Percentiles rank a stretch among this genome's conserved stretches.
phyloP scores from a whole-genome alignment of 495 filamentous ascomycete species.

The Aspergillus olivimuriae region DNA sequence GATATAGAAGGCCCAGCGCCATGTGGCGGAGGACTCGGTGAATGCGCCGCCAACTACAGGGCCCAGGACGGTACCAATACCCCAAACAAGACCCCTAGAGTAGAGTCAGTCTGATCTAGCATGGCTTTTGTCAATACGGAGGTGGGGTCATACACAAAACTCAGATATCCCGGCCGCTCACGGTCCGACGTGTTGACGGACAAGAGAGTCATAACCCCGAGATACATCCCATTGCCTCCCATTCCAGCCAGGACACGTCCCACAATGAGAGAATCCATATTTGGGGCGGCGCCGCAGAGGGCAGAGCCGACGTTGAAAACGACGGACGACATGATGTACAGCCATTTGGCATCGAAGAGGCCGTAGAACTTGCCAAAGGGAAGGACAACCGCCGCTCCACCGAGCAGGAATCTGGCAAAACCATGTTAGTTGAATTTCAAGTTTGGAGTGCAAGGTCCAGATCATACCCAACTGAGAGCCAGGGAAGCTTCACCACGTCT shows the following conservation, averaged over 20 bases:
- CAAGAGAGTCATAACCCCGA: constrained; percentile 41
- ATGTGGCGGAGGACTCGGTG: constrained; percentile 17
- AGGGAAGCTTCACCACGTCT: too few relatives aligned
- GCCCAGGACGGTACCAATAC: constrained; percentile 38
- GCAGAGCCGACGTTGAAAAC: constrained; percentile 44
- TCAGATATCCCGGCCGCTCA: constrained; percentile 45
- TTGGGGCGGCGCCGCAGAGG: constrained; percentile 45
- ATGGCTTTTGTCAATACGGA: background rate
- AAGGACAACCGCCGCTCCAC: constrained; percentile 9
- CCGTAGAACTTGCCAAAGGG: constrained; percentile 35
- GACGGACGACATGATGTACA: constrained; percentile 38
- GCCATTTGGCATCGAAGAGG: constrained; percentile 45
- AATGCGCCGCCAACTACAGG: constrained; percentile 38
- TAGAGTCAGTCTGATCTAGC: background rate
- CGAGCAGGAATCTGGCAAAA: constrained; percentile 27
- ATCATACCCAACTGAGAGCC: too few relatives aligned
- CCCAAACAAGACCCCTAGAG: constrained; percentile 32
- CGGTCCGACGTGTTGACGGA: constrained; percentile 32
- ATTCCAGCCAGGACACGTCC: constrained; percentile 35
- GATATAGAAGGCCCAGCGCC: constrained; percentile 39
- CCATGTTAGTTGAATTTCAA: too few relatives aligned
- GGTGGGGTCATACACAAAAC: constrained; percentile 16
- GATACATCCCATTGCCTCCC: constrained; percentile 48
- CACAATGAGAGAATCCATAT: constrained; percentile 41
- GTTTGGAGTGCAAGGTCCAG: too few relatives aligned